Evolutionary conservation across 768 basidiomycete species (phyloP).

Genomic region (Lentinula edodes): DNA sequence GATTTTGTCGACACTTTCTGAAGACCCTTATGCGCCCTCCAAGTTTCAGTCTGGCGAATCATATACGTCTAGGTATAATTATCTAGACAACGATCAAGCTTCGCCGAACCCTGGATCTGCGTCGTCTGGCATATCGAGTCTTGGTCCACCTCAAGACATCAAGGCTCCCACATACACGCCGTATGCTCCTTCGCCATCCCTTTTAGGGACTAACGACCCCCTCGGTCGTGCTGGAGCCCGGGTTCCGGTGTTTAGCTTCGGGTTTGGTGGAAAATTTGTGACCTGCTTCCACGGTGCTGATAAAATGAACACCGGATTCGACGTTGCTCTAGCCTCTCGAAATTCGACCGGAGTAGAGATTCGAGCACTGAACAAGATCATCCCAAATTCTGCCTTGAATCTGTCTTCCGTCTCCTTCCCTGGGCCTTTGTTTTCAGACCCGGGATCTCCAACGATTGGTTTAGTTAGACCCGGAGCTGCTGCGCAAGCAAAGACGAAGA

Average conservation of each 20-base stretch:
- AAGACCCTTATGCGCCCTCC: constrained; percentile 30
- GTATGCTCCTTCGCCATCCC: constrained; percentile 82
- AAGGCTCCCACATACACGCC: constrained; percentile 38
- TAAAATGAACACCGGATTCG: constrained; percentile 66
- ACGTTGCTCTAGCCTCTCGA: constrained; percentile 69
- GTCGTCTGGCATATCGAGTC: constrained; percentile 8
- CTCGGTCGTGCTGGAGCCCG: constrained; percentile 66
- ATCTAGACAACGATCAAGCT: constrained; percentile 12
- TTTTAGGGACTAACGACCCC: constrained; percentile 79
- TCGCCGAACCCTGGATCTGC: constrained; percentile 6
- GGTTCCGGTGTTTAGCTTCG: constrained; percentile 82
- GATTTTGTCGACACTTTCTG: constrained; percentile 26
- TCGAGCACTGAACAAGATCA: constrained; percentile 58
- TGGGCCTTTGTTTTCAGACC: constrained; percentile 82
- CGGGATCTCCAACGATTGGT: constrained; percentile 55
- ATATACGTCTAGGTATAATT: constrained; percentile 22
- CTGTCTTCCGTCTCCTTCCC: constrained; percentile 60
- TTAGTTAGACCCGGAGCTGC: constrained; percentile 67
- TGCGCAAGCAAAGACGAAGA: constrained; percentile 75
- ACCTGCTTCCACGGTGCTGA: constrained; percentile 80
- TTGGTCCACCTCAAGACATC: constrained; percentile 26
- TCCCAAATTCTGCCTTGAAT: constrained; percentile 62
- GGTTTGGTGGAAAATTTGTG: constrained; percentile 88
- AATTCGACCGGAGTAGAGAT: constrained; percentile 67
- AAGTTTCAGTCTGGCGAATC: constrained; percentile 21